Evolutionary conservation across 2,329 filamentous ascomycete genomes (phyloP).

Genomic region (Thermomyces lanuginosus): DNA sequence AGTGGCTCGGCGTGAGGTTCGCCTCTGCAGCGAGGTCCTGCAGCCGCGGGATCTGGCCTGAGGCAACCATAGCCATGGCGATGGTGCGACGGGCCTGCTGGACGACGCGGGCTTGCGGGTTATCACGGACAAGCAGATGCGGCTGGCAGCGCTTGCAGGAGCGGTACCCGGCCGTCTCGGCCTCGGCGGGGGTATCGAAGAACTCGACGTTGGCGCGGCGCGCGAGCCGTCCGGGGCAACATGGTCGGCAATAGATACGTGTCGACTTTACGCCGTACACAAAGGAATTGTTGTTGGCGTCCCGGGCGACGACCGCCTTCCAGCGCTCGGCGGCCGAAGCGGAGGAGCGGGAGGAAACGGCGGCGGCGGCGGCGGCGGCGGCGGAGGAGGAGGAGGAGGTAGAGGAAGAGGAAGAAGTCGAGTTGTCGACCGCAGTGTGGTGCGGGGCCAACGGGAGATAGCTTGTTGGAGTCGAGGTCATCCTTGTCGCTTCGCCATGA

Average conservation of each 20-base stretch:
- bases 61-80: slow-evolving; percentile 10
- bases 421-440: too few species aligned
- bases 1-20: slow-evolving; percentile 35
- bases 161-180: slow-evolving; percentile 35
- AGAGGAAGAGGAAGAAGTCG: too few species aligned
- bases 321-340: slow-evolving; percentile 22
- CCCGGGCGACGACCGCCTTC: slow-evolving; percentile 31
- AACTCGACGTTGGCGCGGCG: slow-evolving; percentile 41
- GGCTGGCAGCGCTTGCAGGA: slow-evolving; percentile 42
- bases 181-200: slow-evolving; percentile 32
- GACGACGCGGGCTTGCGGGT: slow-evolving; percentile 18
- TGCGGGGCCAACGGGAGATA: too few species aligned
- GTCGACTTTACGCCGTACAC: slow-evolving; percentile 43
- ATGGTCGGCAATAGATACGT: slow-evolving; percentile 40
- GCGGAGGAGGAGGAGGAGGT: too few species aligned
- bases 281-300: slow-evolving; percentile 31
- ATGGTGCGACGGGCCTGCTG: slow-evolving; percentile 19
- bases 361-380: too few species aligned
- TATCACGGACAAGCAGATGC: slow-evolving; percentile 15
- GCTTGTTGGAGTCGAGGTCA: too few species aligned
- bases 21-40: slow-evolving; percentile 32
- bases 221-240: slow-evolving; percentile 41
- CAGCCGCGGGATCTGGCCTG: slow-evolving; percentile 21
- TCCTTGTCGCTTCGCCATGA: too few species aligned
- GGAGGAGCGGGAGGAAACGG: too few species aligned